These are phyloP conservation scores for Tagetes erecta DNA, from an alignment of 129 eudicot genomes.

Conservation along the genomic window DNA sequence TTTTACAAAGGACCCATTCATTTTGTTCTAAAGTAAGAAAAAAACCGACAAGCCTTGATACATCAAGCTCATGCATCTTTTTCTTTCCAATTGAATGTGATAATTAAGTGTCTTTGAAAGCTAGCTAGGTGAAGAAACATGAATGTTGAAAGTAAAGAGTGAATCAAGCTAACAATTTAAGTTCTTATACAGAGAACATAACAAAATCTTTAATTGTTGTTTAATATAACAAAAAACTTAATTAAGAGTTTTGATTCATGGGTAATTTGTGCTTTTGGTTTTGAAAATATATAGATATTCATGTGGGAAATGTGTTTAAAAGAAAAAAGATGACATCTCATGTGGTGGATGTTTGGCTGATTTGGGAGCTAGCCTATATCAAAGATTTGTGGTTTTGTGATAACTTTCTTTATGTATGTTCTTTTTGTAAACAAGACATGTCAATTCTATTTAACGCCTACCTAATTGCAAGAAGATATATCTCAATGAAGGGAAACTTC, in stretches of 20 bases:
- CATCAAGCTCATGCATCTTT: not conserved
- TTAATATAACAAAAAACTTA: not conserved
- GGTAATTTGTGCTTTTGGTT: not conserved
- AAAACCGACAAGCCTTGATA: conserved; percentile 17
- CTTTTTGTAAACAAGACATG: conserved; percentile 13
- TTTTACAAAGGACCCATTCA: not conserved
- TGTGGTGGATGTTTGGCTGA: conserved; percentile 26
- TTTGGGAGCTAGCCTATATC: conserved; percentile 12
- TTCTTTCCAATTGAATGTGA: conserved; percentile 11
- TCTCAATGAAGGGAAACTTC: too few relatives aligned
- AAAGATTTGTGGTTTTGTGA: conserved; percentile 5
- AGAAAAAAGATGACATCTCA: conserved; percentile 16
- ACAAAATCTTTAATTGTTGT: not conserved
- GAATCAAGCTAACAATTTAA: not conserved
- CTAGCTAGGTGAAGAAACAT: not conserved
- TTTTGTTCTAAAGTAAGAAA: conserved; percentile 1
- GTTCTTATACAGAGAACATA: not conserved
- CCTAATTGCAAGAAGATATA: not conserved
- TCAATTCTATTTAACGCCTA: not conserved
- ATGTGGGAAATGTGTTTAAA: conserved; percentile 15
- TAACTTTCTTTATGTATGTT: conserved; percentile 18
- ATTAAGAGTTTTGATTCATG: not conserved
- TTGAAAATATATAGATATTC: not conserved
- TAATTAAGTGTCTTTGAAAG: conserved; percentile 18
- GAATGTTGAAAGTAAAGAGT: not conserved